Evolutionary conservation across 345 rosid species (phyloP), one percentile per base, ranked within the genome.

Genomic region (Eucalyptus tenuipes): DNA sequence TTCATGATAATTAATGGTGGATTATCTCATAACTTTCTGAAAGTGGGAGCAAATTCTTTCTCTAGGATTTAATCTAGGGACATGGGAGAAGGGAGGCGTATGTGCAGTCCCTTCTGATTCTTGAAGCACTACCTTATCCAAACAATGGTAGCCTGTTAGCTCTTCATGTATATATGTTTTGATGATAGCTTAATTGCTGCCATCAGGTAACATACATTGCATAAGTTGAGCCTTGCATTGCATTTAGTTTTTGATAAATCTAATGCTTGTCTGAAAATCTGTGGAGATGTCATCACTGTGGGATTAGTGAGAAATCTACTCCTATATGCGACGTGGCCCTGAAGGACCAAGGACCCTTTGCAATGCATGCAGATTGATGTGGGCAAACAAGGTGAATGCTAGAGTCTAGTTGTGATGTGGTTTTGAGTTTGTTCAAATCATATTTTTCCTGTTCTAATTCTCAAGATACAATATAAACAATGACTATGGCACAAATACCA

Each of bases 241-340:
- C 82, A 75, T 75, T 75, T 16, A 75, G 82, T 40, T 75, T 75
- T 75, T 71, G 42, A 37, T 20, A 75, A 75, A 75, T 75, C 82
- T 75, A 31, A 86, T 86, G 44, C 44, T 86, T 18, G 61, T 29
- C 86, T 55, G 40, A 52, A 80, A 44, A 14, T 79, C 37, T 18
- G 7, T 82, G 55, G 92, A 97, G 99, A 89, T 97, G 99, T 92
- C 93, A 93, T 57, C 99, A 97, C 90, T 97, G 99, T 89, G 98
- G 99, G 89, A 93, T 89, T 80, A 95, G 95, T 94, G 96, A 98
- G 82, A 96, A 94, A 87, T 92, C 93, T 80, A 97, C 99, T 59
- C 99, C 99, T 22, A 96, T 96, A 97, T 97, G 99, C 97, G 98
- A 71, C 98, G 99, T 53, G 99, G 99, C 87, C 99, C 99, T 71